Evolutionary conservation across 2,329 filamentous ascomycete genomes (phyloP), one percentile per base, ranked within the genome.

Genomic region (Cladosporium phlei): DNA sequence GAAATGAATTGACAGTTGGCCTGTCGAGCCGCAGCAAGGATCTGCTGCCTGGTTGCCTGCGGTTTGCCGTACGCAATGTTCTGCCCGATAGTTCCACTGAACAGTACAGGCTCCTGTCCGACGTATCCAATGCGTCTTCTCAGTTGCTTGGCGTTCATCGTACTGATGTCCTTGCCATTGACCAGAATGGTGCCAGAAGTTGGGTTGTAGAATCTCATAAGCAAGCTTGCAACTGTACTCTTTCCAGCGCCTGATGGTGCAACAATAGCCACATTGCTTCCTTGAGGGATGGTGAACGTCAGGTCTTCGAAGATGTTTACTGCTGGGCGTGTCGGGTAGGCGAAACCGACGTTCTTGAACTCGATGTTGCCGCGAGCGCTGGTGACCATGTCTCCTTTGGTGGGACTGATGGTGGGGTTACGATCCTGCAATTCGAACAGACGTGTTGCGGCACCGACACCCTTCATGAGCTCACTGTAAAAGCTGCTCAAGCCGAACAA

Each of bases 381-480:
- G 46, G 73, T 77, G 22, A 98, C 89, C 50, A 81, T 84, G 22
- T 75, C 64, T 53, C 93, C 93, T 43, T 85, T 82, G 0, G 94
- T 98, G 16, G 90, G 82, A n/a, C 84, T 84, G 51, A 97, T 94
- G 2, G 82, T 85, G 0, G 90, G 86, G 49, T 87, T 75, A 52
- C 93, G 83, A 65, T 98, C 93, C 64, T 97, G 90, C 5, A 98
- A 78, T 63, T 98, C 93, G 61, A 98, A 98, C 1, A 98, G 75
- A 50, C 93, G 85, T 60, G 86, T 95, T n/a, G 93, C 93, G 32
- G 93, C 93, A 59, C 94, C 93, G 3, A 95, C 91, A 32, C 94
- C 94, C 68, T 98, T 98, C 93, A 98, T 98, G 52, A 98, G 76
- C 65, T 98, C 93, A 0, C 90, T 95, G 68, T 96, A 98, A 70